Evolutionary conservation across 352 stramenopile genomes (phyloP).

Genomic region (Phytophthora foliorum): DNA sequence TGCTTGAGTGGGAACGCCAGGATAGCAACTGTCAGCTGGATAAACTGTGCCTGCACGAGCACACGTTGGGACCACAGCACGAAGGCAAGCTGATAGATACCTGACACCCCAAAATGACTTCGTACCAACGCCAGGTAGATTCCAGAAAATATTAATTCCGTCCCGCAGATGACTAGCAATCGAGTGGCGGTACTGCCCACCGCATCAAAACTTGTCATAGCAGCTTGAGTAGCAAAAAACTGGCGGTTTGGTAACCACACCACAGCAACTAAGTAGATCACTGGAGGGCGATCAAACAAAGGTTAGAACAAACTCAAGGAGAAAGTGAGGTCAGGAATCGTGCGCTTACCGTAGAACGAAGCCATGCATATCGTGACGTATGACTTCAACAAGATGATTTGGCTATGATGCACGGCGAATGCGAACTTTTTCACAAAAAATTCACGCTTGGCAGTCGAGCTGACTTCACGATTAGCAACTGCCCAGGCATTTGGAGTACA

Average conservation of each 20-base stretch:
- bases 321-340: not conserved
- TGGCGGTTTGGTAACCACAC: constrained; percentile 28
- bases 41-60: constrained; percentile 22
- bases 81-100: constrained; percentile 26
- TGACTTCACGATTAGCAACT: not conserved
- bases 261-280: constrained; percentile 15
- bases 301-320: not conserved
- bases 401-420: constrained; percentile 24
- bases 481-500: not conserved
- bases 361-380: constrained; percentile 28
- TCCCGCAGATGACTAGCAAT: constrained; percentile 13
- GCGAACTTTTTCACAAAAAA: constrained; percentile 4
- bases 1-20: constrained; percentile 25
- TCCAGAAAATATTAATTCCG: constrained; percentile 21
- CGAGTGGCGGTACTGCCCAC: constrained; percentile 4
- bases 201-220: constrained; percentile 15
- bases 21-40: constrained; percentile 21
- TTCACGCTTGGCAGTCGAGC: not conserved
- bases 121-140: constrained; percentile 23
- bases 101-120: constrained; percentile 5
- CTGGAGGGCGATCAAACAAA: not conserved
- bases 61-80: constrained; percentile 22
- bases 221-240: constrained; percentile 19
- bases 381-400: constrained; percentile 37
- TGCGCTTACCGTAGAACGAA: constrained; percentile 26